Conservation (phyloP, 1,284 basidiomycete species). For the Marasmius oreades region DNA sequence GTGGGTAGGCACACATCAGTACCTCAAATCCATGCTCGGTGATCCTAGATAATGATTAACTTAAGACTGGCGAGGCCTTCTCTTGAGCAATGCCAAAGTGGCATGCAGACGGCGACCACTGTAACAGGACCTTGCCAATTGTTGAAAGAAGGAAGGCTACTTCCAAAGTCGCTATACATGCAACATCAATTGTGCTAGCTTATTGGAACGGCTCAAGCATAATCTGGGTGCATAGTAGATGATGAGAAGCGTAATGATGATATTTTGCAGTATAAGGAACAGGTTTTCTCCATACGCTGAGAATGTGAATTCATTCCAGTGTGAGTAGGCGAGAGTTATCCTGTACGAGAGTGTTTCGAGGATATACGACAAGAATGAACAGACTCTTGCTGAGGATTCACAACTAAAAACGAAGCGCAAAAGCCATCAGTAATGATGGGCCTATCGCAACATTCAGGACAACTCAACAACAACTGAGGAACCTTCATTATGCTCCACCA, state of each 20-base stretch:
- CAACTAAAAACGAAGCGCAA: slow-evolving; percentile 47
- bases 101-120: too few relatives aligned
- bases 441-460: background rate
- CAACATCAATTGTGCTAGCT: background rate
- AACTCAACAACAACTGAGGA: slow-evolving; percentile 78
- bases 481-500: slow-evolving; percentile 94
- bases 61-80: too few relatives aligned
- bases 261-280: slow-evolving; percentile 84
- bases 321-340: slow-evolving; percentile 85
- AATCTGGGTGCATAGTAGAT: slow-evolving; percentile 47
- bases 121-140: slow-evolving; percentile 49
- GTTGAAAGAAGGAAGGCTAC: slow-evolving; percentile 41
- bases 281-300: slow-evolving; percentile 94
- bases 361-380: slow-evolving; percentile 78
- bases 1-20: too few relatives aligned
- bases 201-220: slow-evolving; percentile 5
- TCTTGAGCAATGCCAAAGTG: too few relatives aligned
- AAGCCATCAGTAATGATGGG: slow-evolving; percentile 7
- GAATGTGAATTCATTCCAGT: slow-evolving; percentile 83
- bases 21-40: too few relatives aligned
- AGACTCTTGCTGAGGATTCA: slow-evolving; percentile 74
- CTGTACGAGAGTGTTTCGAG: slow-evolving; percentile 86
- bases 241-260: slow-evolving; percentile 80
- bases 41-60: too few relatives aligned
- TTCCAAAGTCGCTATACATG: slow-evolving; percentile 1